These are phyloP conservation scores for Phytophthora tubulina DNA, from an alignment of 352 stramenopile genomes.

Conservation along the genomic window DNA sequence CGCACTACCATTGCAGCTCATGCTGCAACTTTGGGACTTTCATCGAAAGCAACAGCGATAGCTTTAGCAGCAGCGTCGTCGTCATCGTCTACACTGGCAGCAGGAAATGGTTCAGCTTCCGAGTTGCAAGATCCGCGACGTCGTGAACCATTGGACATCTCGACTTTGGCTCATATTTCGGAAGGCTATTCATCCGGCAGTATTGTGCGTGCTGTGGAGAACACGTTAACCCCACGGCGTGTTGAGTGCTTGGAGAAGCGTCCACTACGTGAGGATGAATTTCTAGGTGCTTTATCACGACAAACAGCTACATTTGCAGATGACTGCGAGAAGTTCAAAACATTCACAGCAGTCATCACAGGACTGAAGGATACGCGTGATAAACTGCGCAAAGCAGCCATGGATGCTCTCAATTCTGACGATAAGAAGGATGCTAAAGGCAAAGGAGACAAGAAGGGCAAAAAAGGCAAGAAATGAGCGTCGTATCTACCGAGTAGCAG, in stretches of 20 bases:
- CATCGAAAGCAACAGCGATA: conserved; percentile 21
- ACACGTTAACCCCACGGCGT: too few relatives aligned
- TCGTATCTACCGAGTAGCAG: conserved; percentile 1
- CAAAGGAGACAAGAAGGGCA: conserved; percentile 68
- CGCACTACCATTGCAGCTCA: conserved; percentile 56
- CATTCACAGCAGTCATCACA: too few relatives aligned
- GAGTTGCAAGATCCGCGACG: conserved; percentile 27
- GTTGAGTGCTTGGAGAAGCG: too few relatives aligned
- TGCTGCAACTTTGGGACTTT: conserved; percentile 41
- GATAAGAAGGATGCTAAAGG: too few relatives aligned
- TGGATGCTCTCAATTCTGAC: too few relatives aligned
- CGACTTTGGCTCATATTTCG: conserved; percentile 91
- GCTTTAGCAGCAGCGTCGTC: conserved; percentile 38
- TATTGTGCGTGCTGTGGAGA: conserved; percentile 52
- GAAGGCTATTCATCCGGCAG: conserved; percentile 92
- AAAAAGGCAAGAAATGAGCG: conserved; percentile 60
- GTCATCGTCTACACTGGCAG: conserved; percentile 18
- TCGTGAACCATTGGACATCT: conserved; percentile 82
- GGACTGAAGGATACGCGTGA: too few relatives aligned
- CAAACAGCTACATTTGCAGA: too few relatives aligned
- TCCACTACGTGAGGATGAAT: too few relatives aligned
- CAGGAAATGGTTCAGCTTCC: conserved; percentile 8
- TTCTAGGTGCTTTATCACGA: too few relatives aligned
- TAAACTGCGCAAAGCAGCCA: too few relatives aligned
- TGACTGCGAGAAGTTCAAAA: too few relatives aligned